phyloP scores from a whole-genome alignment of 805 yeast species.

The Suhomyces canberraensis region DNA sequence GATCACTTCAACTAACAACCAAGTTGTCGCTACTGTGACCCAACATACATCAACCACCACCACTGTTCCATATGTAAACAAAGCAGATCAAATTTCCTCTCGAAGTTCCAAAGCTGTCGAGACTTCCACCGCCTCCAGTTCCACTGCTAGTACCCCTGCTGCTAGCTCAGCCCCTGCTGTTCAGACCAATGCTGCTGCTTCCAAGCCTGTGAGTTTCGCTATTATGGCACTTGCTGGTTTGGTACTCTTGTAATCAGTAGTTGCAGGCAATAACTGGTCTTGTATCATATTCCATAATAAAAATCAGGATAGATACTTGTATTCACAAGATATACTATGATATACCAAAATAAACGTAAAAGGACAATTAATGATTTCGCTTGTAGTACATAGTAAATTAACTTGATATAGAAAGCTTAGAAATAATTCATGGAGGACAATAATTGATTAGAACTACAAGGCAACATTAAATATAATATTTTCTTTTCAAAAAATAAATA shows the following conservation, averaged over 20 bases:
- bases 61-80: background rate
- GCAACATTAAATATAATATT: too few relatives aligned
- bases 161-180: slow-evolving; percentile 3
- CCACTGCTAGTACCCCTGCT: too few relatives aligned
- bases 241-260: slow-evolving; percentile 14
- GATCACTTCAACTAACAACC: slow-evolving; percentile 2
- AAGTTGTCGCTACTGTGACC: slow-evolving; percentile 1
- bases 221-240: slow-evolving; percentile 11
- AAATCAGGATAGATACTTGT: background rate
- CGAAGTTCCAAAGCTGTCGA: too few relatives aligned
- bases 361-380: too few relatives aligned
- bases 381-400: too few relatives aligned
- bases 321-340: too few relatives aligned
- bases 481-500: too few relatives aligned
- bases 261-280: slow-evolving; percentile 13
- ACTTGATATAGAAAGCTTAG: too few relatives aligned
- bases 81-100: too few relatives aligned
- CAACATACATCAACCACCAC: background rate
- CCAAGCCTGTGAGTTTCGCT: slow-evolving; percentile 9
- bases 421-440: too few relatives aligned
- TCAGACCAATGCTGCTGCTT: slow-evolving; percentile 8
- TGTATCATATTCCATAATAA: background rate
- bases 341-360: too few relatives aligned
- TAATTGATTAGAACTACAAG: too few relatives aligned
- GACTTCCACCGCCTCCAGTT: background rate